Evolutionary conservation across 148 eudicot genomes (phyloP).

Genomic region (Fagopyrum esculentum): DNA sequence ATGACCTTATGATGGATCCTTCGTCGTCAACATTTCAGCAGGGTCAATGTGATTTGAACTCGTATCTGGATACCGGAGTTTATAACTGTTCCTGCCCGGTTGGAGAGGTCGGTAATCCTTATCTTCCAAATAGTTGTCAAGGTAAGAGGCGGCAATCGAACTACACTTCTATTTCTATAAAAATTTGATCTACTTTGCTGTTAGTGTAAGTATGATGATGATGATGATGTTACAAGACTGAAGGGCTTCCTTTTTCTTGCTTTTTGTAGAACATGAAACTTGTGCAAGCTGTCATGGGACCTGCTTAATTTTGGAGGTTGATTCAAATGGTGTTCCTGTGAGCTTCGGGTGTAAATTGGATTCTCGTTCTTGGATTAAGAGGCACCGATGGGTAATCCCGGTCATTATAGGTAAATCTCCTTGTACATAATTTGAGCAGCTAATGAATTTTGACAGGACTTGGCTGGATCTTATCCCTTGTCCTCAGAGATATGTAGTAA

Average conservation of each 20-base stretch:
- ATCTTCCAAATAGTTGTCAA: slow-evolving; percentile 6
- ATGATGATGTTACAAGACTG: not conserved
- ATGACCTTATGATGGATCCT: slow-evolving; percentile 8
- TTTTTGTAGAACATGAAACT: not conserved
- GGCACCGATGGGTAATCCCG: slow-evolving; percentile 4
- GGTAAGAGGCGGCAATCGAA: not conserved
- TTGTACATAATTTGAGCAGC: not conserved
- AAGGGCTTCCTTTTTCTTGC: not conserved
- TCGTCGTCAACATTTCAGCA: not conserved
- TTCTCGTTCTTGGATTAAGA: not conserved
- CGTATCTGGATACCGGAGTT: slow-evolving; percentile 1
- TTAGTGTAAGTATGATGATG: not conserved
- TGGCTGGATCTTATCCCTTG: no score
- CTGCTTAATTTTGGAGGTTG: slow-evolving; percentile 5
- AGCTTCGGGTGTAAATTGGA: not conserved
- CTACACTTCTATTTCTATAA: not conserved
- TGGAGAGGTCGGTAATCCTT: not conserved
- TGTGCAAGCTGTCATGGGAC: slow-evolving; percentile 11
- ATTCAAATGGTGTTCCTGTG: not conserved
- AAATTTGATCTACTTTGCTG: not conserved
- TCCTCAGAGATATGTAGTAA: no score
- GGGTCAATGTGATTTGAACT: not conserved
- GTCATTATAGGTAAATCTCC: slow-evolving; percentile 3
- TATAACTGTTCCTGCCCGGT: slow-evolving; percentile 5
- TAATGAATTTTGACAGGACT: not conserved